Base-by-base conservation (phyloP, 805 yeast species). In the Candida suzukii region DNA sequence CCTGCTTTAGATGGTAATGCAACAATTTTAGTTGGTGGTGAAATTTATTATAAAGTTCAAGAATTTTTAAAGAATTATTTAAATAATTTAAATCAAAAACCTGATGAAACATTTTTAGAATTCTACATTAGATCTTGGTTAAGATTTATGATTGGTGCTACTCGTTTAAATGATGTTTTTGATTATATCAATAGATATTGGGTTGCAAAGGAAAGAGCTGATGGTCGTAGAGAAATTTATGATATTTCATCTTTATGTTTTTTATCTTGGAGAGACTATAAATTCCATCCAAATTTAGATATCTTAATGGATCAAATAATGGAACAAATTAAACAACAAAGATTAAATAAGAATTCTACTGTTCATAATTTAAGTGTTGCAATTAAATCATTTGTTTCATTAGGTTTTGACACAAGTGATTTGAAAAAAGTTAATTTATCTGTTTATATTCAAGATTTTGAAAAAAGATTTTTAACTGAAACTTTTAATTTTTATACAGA, bases 161-260 rank as follows among this genome's bases (percentile, higher is more conserved):
- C 88, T 14, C 85, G 87, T 61, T 66, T 93, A 59, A 88, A 88
- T 60, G 93, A 95, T 58, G 90, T 95, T 6, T 86, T 93, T 55
- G 96, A 91, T 60, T 93, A 93, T 63, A 80, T 93, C 76, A 93
- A 93, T 63, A 76, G 98, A 46, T 93, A 91, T 64, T 93, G 99
- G 99, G 96, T 95, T 35, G 85, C 84, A 52, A 90, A 95, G 56
- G 98, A 91, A 63, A 75, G 98, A 56, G 83, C 88, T 34, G 97
- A 91, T 58, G 97, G 97, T 16, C 78, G 87, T 54, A 74, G 88
- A 48, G 88, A 87, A 54, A 80, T 93, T 36, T 88, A 80, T 61
- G 99, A 93, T 61, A 95, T 95, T 19, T 82, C 88, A 58, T 88
- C 96, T 4, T 69, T 93, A 48, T 84, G 96, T 39, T 67, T 91